A percentile compares a stretch with the other conserved stretches of the same genome.
Evolutionary conservation across 345 rosid genomes (phyloP).

Genomic region (Heritiera fomes): DNA sequence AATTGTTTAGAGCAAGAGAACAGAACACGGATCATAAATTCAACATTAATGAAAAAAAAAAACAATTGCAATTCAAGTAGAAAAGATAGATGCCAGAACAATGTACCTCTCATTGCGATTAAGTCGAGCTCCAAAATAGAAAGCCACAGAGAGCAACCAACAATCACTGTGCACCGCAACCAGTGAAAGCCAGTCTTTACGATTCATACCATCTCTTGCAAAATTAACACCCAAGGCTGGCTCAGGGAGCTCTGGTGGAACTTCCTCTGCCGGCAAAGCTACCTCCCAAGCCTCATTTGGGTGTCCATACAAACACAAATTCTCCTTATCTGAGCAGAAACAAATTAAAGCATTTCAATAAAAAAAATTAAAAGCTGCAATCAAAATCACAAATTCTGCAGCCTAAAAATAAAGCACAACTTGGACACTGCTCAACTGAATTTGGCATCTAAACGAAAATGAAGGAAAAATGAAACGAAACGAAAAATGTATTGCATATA

Average conservation of each 20-base stretch:
- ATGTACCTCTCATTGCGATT: constrained; percentile 67
- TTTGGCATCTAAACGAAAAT: neutral
- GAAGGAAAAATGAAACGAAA: neutral
- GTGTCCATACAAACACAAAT: constrained; percentile 71
- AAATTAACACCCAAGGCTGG: constrained; percentile 86
- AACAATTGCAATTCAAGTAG: neutral
- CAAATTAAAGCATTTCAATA: neutral
- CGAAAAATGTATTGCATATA: neutral
- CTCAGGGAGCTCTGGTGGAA: constrained; percentile 83
- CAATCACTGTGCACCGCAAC: constrained; percentile 85
- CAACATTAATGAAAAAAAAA: neutral
- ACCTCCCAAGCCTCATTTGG: constrained; percentile 85
- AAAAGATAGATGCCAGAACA: neutral
- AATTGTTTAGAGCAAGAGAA: neutral
- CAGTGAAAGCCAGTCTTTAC: constrained; percentile 78
- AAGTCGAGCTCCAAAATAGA: constrained; percentile 77
- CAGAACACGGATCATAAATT: neutral
- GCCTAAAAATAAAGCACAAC: neutral
- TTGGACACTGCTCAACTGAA: neutral
- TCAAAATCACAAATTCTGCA: neutral
- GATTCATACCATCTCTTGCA: constrained; percentile 81
- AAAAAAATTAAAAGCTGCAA: neutral
- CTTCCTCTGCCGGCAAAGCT: constrained; percentile 71
- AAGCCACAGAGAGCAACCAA: constrained; percentile 78
- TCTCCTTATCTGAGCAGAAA: constrained; percentile 60